A percentile compares a stretch with the other conserved stretches of the same genome.
These are phyloP conservation scores for Chalaropsis thielavioides DNA, from an alignment of 2,329 filamentous ascomycete species.

Conservation along the genomic window DNA sequence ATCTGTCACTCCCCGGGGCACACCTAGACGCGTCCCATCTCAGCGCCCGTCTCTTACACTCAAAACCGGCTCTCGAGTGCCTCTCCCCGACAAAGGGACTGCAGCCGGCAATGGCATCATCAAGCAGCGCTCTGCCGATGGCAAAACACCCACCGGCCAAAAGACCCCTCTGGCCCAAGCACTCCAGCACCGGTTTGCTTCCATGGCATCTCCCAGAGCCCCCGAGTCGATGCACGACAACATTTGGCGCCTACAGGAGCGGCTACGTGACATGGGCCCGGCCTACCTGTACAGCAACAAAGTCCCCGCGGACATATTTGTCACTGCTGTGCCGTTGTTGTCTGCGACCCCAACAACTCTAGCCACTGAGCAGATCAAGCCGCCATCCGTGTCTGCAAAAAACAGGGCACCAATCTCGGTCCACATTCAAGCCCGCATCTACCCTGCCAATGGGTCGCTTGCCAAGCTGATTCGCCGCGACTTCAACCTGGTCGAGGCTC, in stretches of 20 bases:
- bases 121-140: slow-evolving; percentile 1
- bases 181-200: not conserved
- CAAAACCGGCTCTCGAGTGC: slow-evolving; percentile 9
- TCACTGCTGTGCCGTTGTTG: slow-evolving; percentile 9
- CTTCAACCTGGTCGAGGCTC: slow-evolving; percentile 36
- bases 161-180: not conserved
- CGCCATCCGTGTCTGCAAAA: not conserved
- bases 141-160: not conserved
- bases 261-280: slow-evolving; percentile 15
- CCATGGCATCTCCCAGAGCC: not conserved
- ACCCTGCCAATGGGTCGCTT: slow-evolving; percentile 28
- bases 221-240: slow-evolving; percentile 12
- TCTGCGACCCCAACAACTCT: not conserved
- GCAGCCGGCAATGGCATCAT: not conserved
- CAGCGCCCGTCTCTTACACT: slow-evolving; percentile 11
- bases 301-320: slow-evolving; percentile 12
- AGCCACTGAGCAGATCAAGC: slow-evolving; percentile 6
- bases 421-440: slow-evolving; percentile 30
- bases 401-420: not conserved
- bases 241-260: slow-evolving; percentile 16
- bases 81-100: not conserved
- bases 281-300: slow-evolving; percentile 12
- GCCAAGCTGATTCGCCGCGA: slow-evolving; percentile 36
- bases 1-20: not conserved
- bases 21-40: not conserved